Conservation (phyloP, 805 yeast genomes). For the Cyberlindnera misumaiensis region DNA sequence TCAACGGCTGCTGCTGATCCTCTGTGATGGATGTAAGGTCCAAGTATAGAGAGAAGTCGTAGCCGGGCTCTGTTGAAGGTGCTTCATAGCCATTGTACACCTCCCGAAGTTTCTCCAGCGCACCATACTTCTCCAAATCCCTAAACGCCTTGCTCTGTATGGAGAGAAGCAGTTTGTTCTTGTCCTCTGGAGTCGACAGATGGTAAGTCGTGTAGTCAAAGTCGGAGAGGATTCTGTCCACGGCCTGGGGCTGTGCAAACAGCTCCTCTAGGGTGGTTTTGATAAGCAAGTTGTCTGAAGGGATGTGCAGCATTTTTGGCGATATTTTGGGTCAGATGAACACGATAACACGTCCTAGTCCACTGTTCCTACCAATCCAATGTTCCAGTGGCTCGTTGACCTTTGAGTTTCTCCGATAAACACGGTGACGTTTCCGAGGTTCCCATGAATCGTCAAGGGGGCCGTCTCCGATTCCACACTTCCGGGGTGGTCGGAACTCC, state of each 20-base stretch:
- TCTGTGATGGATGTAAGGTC: slow-evolving; percentile 44
- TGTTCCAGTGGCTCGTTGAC: no score
- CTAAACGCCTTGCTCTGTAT: slow-evolving; percentile 70
- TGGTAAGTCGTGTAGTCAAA: slow-evolving; percentile 95
- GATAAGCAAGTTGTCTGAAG: slow-evolving; percentile 75
- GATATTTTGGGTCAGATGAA: no score
- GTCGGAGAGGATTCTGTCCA: slow-evolving; percentile 88
- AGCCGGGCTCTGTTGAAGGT: slow-evolving; percentile 57
- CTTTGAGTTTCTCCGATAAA: no score
- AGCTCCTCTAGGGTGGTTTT: slow-evolving; percentile 76
- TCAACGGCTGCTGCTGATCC: slow-evolving; percentile 44
- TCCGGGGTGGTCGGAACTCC: no score
- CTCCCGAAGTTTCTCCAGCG: slow-evolving; percentile 41
- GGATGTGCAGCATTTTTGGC: slow-evolving; percentile 68
- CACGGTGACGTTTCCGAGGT: no score
- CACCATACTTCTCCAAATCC: slow-evolving; percentile 67
- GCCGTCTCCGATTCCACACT: no score
- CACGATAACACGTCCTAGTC: no score
- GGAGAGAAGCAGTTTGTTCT: slow-evolving; percentile 57
- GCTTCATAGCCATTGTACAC: slow-evolving; percentile 41
- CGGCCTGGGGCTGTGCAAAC: slow-evolving; percentile 43
- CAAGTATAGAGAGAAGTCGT: slow-evolving; percentile 69
- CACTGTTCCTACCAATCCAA: no score
- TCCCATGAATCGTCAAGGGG: no score
- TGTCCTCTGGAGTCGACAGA: slow-evolving; percentile 78